Evolutionary conservation across 75 land plant species (phyloP), one percentile per base, ranked within the genome.

Genomic region (Cupressus sempervirens): DNA sequence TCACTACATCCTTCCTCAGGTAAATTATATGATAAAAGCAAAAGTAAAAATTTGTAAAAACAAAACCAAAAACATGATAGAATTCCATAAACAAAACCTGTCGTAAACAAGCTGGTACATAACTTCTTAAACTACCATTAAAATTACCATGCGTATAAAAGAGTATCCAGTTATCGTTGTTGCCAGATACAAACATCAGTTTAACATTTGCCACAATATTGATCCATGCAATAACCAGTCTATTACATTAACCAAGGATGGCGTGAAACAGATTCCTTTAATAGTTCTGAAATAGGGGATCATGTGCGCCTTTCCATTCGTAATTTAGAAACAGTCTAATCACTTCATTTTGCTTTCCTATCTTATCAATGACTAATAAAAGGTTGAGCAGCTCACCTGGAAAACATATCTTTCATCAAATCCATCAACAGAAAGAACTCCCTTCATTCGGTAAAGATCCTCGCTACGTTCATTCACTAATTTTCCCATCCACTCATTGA

Each of bases 381-480:
- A 43, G 41, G 29, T 38, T 79, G 23, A 3, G 29, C 29, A 46
- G 41, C 65, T 16, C 82, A 94, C 99, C 99, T 97, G 99, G 77
- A 97, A 92, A 38, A 97, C 96, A 88, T 89, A 94, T 82, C 95
- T 91, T 58, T 91, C 91, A 40, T 93, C 91, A 74, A 90, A 91
- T 35, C 90, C 95, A 79, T 89, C 90, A 30, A 97, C 90, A 23
- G 91, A 90, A 80, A 97, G 67, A 2, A 97, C 88, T 32, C 99
- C 99, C 88, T 97, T 97, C 90, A 94, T 92, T 81, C 99, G 89
- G 86, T 97, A 97, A 50, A 97, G 80, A 87, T 97, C 97, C 12
- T 97, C 99, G 38, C 96, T 95, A 74, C 93, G 90, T 41, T 95
- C 94, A 54, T 96, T 91, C 48, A 94, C 84, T 62, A 95, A 70